Evolutionary conservation across 202 grass and related monocot species (phyloP).

Genomic region (Bolboschoenoplectus hybrid): DNA sequence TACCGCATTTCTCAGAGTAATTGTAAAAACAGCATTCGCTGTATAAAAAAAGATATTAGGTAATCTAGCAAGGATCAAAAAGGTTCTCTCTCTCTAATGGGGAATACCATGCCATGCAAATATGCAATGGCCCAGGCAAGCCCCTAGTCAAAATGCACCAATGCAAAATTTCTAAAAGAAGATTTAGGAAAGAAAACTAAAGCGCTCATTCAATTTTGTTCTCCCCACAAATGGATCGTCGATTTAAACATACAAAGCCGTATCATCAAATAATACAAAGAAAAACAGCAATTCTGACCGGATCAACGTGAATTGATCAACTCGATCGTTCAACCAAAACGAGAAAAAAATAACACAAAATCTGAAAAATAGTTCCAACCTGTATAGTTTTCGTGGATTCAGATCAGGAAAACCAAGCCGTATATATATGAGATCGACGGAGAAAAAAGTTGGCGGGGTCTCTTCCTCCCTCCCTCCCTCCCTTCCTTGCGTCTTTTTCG

Average conservation of each 20-base stretch:
- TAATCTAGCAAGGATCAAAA: slow-evolving; percentile 13
- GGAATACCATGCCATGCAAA: not conserved
- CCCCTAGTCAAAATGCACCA: not conserved
- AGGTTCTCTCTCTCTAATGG: not conserved
- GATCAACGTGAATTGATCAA: not conserved
- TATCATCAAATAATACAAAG: not conserved
- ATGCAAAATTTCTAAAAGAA: not conserved
- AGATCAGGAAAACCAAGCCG: slow-evolving; percentile 14
- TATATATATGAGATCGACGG: not conserved
- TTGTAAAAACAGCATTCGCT: not conserved
- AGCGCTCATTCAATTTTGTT: not conserved
- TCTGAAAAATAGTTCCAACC: slow-evolving; percentile 28
- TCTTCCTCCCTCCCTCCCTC: slow-evolving; percentile 17
- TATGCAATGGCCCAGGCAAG: not conserved
- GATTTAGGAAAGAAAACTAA: not conserved
- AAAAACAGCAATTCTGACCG: not conserved
- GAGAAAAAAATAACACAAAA: not conserved
- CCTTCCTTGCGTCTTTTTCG: slow-evolving; percentile 5
- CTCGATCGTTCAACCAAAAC: slow-evolving; percentile 2
- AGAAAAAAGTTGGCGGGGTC: slow-evolving; percentile 29
- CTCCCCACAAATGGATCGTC: not conserved
- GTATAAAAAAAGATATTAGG: slow-evolving; percentile 7
- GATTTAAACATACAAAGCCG: not conserved
- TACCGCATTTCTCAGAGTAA: not conserved
- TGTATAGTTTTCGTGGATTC: slow-evolving; percentile 16